Evolutionary conservation across 192 early-diverging fungal genomes (phyloP), one percentile per base, ranked within the genome.

Genomic region (Rhizophagus clarus): DNA sequence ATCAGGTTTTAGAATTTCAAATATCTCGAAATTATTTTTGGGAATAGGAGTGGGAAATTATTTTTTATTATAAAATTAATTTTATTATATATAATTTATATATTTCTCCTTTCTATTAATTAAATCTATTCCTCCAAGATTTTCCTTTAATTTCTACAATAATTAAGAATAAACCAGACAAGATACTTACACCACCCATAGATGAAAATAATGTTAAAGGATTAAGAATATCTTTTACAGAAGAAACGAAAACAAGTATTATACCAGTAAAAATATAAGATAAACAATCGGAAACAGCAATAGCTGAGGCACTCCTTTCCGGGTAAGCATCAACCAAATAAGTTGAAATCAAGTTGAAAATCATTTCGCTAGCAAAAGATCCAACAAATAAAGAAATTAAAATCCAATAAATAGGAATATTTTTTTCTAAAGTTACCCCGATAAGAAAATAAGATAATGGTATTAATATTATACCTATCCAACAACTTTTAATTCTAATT

Each of bases 371-470:
- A 26, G 14, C 70, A 15, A 72, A 17, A 28, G 24, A 64, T 64
- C 74, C 60, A 63, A 82, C 28, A 8, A 82, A 82, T 63, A 82
- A 80, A 7, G 69, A 81, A 22, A 82, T 62, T 4, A 17, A 28
- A 29, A 64, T 64, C 74, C 60, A 63, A 82, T 47, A 24, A 82
- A 82, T 63, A 81, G 80, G 49, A 7, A 60, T 79, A 22, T 81
- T 62, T 1, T 71, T 82, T 11, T 79, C 51, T 14, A 85, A 76
- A 29, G 76, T 69, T 79, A 81, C 82, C 20, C 84, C 84, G 61
- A 70, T 79, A 5, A 82, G 60, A 60, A 82, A 68, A 34, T 82
- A 70, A 15, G 75, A 79, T n/a, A 82, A 9, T 3, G 81, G 84
- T 47, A 85, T 15, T 26, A 79, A 8, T 20, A 82, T 62, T 4